Base-by-base conservation (phyloP, 2,329 filamentous ascomycete genomes). In the Chrysoporthe austroafricana region DNA sequence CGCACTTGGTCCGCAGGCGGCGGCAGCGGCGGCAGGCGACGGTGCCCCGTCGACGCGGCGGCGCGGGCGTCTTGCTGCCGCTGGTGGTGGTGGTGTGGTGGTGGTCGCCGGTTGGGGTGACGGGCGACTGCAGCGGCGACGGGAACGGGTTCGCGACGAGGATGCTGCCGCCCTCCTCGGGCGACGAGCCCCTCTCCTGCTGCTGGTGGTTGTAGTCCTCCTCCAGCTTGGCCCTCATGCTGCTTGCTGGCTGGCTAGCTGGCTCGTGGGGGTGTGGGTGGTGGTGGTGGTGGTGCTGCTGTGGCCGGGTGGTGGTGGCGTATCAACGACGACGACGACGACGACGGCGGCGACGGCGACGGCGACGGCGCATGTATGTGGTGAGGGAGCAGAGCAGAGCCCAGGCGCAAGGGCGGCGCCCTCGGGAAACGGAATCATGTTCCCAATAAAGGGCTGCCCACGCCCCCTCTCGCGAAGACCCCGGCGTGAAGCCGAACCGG, bases 1-100 rank as follows among this genome's bases (percentile, higher is more conserved):
- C 63, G 42, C 69, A 70, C 64, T 70, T 70, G 26, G 69, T 70
- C 64, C 69, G 66, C 48, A 70, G 57, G 52, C 69, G 61, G 46
- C 69, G 67, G 64, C 69, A 70, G n/a, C 69, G 61, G 26, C 69
- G 69, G 59, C 69, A 70, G 11, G 69, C 69, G 18, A 70, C 68
- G 14, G 68, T 70, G 58, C 68, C 68, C 34, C 68, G 66, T 34
- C 68, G 62, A 8, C 68, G 66, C 9, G 67, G 54, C 26, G 64
- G 63, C 26, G 62, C 58, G 16, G 68, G 50, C 3, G 14, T 48
- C 50, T 66, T 66, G 63, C 26, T 52, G 50, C 60, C 42, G 36
- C n/a, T 44, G 34, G 4, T 26, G 52, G 16, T 36, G 57, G 52
- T 4, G 21, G 26, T 16, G 34, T 59, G 14, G 56, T 18, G 6